phyloP scores from a whole-genome alignment of 192 early-diverging fungal species.

The Linnemannia zychae region DNA sequence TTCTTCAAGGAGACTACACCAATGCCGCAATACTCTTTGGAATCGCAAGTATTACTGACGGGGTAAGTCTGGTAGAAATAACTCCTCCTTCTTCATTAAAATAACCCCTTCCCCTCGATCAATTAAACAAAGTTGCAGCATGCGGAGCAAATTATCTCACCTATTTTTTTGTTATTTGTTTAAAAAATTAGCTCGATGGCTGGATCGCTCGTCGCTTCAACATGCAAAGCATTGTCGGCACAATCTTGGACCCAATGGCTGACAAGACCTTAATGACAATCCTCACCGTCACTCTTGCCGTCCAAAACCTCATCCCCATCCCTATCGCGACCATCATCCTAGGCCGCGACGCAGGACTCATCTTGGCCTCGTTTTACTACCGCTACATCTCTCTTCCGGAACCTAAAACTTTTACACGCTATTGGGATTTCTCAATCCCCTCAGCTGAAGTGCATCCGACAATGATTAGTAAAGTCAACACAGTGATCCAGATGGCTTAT shows the following conservation, averaged over 20 bases:
- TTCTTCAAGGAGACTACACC: constrained; percentile 78
- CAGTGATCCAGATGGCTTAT: constrained; percentile 85
- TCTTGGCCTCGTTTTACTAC: constrained; percentile 83
- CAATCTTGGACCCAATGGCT: constrained; percentile 92
- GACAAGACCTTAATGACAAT: constrained; percentile 96
- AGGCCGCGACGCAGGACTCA: constrained; percentile 85
- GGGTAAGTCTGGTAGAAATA: no score
- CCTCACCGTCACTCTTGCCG: constrained; percentile 82
- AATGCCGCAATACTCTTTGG: constrained; percentile 82
- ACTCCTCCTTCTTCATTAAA: no score
- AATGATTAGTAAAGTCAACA: constrained; percentile 91
- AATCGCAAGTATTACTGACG: constrained; percentile 89
- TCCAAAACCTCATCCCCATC: constrained; percentile 78
- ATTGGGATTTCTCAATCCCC: constrained; percentile 92
- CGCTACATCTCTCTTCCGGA: constrained; percentile 89
- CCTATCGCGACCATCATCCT: constrained; percentile 87
- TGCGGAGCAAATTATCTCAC: background rate
- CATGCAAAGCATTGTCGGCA: constrained; percentile 88
- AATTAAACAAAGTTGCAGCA: background rate
- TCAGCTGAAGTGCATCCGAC: constrained; percentile 94
- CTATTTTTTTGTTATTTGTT: background rate
- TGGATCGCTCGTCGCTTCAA: constrained; percentile 91
- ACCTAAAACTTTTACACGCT: constrained; percentile 87
- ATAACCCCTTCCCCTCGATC: background rate
- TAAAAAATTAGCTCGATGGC: constrained; percentile 73